Evolutionary conservation across 2,329 filamentous ascomycete species (phyloP).

Genomic region (Hypoxylon sp.): DNA sequence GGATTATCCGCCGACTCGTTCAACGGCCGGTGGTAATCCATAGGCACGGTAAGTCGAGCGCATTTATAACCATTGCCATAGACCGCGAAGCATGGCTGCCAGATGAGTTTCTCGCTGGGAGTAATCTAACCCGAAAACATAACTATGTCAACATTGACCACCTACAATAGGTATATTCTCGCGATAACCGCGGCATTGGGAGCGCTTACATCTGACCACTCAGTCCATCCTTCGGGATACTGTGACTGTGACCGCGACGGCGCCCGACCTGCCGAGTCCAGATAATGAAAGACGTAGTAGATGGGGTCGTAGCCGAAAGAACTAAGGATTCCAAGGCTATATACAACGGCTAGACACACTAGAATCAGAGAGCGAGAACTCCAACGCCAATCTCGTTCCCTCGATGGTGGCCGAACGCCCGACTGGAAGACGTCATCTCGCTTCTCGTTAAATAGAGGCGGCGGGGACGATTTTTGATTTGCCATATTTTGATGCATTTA

Average conservation of each 20-base stretch:
- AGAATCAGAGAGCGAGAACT: constrained; percentile 11
- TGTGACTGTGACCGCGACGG: neutral
- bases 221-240: constrained; percentile 30
- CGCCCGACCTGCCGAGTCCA: constrained; percentile 7
- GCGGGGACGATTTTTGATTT: constrained; percentile 11
- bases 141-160: constrained; percentile 25
- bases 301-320: constrained; percentile 18
- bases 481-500: constrained; percentile 20
- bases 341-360: constrained; percentile 16
- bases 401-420: constrained; percentile 6
- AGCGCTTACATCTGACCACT: constrained; percentile 44
- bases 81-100: constrained; percentile 60
- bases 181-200: neutral
- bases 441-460: constrained; percentile 33
- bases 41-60: constrained; percentile 63
- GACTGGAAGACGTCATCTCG: constrained; percentile 6
- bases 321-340: constrained; percentile 24
- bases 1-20: constrained; percentile 54
- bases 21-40: constrained; percentile 63
- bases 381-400: constrained; percentile 26
- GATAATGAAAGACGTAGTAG: constrained; percentile 17
- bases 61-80: constrained; percentile 55
- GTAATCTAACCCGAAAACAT: constrained; percentile 55
- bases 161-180: neutral
- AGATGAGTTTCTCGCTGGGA: constrained; percentile 62